Evolutionary conservation across 331 rosid genomes (phyloP), one percentile per base, ranked within the genome.

Genomic region (Arachis monticola): DNA sequence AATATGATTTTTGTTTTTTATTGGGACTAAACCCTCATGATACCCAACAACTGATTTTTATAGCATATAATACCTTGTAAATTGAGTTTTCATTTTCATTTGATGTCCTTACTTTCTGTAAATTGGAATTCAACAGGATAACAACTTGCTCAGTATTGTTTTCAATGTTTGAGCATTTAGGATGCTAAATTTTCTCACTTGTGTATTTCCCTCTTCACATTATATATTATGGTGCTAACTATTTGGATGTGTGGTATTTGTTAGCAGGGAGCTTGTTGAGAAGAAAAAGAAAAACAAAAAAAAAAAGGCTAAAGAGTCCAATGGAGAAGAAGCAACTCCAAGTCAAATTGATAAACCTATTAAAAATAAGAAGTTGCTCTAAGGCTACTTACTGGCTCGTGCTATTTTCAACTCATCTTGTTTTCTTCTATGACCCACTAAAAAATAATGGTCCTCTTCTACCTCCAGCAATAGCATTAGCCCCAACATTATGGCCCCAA

Each of bases 381-480:
- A 17, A 17, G 22, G 22, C 22, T 17, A 17, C 22, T 17, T 17
- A 17, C 22, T 17, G 22, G 22, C 22, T 17, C 22, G 22, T 17
- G 22, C 22, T 17, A 17, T 17, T 17, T 17, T 17, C 22, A 17
- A 17, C 22, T 17, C 22, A 17, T 17, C 22, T 17, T 17, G 22
- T 17, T 17, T 17, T 17, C 78, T 92, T 87, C 64, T 92, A 92
- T 82, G 99, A 95, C 73, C 82, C 90, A 45, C 46, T 57, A 66
- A 90, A 86, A 84, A 75, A 92, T 67, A 64, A 65, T 7, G 86
- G 79, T 67, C 81, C 93, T 40, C 83, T 95, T 69, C 81, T 86
- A 12, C 97, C 99, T 62, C 97, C 97, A 31, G 99, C 99, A 30
- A 97, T 97, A 72, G 91, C 97, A 52, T 86, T 95, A 60, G 99